phyloP scores from a whole-genome alignment of 2,329 filamentous ascomycete species.

The Gnomoniopsis sp. region DNA sequence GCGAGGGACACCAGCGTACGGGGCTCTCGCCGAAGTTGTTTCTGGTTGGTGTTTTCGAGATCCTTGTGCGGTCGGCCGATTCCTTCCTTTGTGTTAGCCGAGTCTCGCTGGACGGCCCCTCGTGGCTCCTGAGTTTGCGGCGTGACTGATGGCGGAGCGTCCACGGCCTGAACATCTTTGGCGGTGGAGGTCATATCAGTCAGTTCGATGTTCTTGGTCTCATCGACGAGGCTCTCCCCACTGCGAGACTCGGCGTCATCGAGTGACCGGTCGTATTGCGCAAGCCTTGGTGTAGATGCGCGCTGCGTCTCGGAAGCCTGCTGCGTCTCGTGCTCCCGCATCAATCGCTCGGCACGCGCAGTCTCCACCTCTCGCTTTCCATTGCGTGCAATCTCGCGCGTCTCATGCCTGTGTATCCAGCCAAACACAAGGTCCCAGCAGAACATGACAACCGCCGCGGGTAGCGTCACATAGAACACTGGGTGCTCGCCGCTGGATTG shows the following conservation, averaged over 20 bases:
- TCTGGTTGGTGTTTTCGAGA: not conserved
- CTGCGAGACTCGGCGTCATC: not conserved
- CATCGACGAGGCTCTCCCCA: slow-evolving; percentile 15
- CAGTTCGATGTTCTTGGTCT: slow-evolving; percentile 18
- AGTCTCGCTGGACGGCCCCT: not conserved
- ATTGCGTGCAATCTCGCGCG: slow-evolving; percentile 57
- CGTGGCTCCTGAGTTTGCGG: not conserved
- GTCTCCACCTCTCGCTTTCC: slow-evolving; percentile 48
- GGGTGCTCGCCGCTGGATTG: slow-evolving; percentile 46
- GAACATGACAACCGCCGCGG: slow-evolving; percentile 66
- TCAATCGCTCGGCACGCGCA: slow-evolving; percentile 35
- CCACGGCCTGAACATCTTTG: not conserved
- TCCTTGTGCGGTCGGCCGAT: not conserved
- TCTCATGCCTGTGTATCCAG: slow-evolving; percentile 61
- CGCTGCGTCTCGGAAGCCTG: not conserved
- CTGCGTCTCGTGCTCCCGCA: slow-evolving; percentile 30
- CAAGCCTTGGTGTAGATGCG: not conserved
- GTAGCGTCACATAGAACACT: slow-evolving; percentile 67
- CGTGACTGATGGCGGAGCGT: not conserved
- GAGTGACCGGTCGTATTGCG: not conserved
- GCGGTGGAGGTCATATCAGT: not conserved
- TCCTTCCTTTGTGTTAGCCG: not conserved
- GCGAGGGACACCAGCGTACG: slow-evolving; percentile 52
- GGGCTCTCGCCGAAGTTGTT: slow-evolving; percentile 9
- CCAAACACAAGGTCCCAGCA: slow-evolving; percentile 63